A percentile compares a stretch with the other conserved stretches of the same genome.
phyloP scores from a whole-genome alignment of 257 asterid species.

The Osmanthus fragrans region DNA sequence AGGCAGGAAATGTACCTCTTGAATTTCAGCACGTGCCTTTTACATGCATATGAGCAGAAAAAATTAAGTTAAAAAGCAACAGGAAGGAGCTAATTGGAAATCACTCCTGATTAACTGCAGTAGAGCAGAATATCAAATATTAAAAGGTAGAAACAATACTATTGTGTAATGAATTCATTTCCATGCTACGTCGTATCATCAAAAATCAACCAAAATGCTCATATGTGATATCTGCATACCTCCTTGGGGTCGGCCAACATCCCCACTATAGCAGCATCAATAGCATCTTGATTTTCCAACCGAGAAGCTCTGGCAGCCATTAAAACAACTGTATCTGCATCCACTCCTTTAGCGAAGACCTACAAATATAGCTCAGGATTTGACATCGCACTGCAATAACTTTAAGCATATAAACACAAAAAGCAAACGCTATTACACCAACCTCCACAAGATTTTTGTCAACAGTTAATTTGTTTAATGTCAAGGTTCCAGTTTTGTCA shows the following conservation, averaged over 20 bases:
- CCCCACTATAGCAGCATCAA: slow-evolving; percentile 43
- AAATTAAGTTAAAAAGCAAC: background rate
- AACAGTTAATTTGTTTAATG: slow-evolving; percentile 41
- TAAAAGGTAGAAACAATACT: background rate
- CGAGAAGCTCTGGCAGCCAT: slow-evolving; percentile 50
- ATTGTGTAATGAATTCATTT: background rate
- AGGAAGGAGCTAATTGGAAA: background rate
- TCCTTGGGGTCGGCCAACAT: slow-evolving; percentile 45
- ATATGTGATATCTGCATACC: slow-evolving; percentile 26
- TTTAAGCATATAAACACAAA: background rate
- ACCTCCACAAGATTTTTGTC: slow-evolving; percentile 45
- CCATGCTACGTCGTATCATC: background rate
- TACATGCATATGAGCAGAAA: background rate
- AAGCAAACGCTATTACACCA: background rate
- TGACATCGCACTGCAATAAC: background rate
- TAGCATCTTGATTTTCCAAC: slow-evolving; percentile 50
- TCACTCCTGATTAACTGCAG: background rate
- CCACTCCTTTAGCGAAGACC: slow-evolving; percentile 36
- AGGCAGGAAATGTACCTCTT: slow-evolving; percentile 45
- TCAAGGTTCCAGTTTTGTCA: slow-evolving; percentile 46
- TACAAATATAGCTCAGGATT: slow-evolving; percentile 5
- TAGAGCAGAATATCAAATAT: background rate
- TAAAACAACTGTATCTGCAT: slow-evolving; percentile 34
- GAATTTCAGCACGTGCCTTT: slow-evolving; percentile 40
- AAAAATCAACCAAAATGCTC: background rate